These are phyloP conservation scores for Beauveria varroae DNA, from an alignment of 2,329 filamentous ascomycete species.

Conservation along the genomic window DNA sequence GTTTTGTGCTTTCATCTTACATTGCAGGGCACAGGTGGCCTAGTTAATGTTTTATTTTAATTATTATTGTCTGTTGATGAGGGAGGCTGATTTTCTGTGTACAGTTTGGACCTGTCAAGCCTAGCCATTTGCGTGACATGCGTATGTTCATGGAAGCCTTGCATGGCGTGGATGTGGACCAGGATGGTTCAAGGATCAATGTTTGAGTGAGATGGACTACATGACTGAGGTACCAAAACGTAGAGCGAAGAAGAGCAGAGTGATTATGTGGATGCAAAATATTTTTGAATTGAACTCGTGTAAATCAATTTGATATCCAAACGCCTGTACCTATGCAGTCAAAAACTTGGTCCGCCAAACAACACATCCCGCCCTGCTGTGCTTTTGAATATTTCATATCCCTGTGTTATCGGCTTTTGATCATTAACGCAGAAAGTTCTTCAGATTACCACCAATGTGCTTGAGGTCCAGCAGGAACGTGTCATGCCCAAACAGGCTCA, in stretches of 20 bases:
- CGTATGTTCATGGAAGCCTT: background rate
- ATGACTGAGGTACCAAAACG: slow-evolving; percentile 10
- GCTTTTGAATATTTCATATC: background rate
- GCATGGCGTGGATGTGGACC: background rate
- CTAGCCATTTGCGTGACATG: background rate
- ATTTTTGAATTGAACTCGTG: background rate
- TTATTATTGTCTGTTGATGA: background rate
- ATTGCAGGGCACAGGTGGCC: background rate
- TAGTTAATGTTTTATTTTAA: background rate
- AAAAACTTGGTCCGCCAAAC: background rate
- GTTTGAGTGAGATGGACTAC: background rate
- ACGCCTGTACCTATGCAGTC: slow-evolving; percentile 2
- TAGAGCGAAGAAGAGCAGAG: background rate
- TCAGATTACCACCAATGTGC: slow-evolving; percentile 79
- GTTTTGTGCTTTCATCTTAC: background rate
- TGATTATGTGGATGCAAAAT: background rate
- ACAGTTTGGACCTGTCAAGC: background rate
- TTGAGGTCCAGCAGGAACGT: slow-evolving; percentile 90
- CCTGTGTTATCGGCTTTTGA: too few relatives aligned
- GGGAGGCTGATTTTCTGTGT: background rate
- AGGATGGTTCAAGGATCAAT: background rate
- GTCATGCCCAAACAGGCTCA: slow-evolving; percentile 92
- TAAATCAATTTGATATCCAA: background rate
- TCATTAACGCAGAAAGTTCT: slow-evolving; percentile 54
- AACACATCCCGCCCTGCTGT: background rate